A percentile compares a stretch with the other conserved stretches of the same genome.
Evolutionary conservation across 2,329 filamentous ascomycete genomes (phyloP).

Genomic region (Ambrosiella beaveri): DNA sequence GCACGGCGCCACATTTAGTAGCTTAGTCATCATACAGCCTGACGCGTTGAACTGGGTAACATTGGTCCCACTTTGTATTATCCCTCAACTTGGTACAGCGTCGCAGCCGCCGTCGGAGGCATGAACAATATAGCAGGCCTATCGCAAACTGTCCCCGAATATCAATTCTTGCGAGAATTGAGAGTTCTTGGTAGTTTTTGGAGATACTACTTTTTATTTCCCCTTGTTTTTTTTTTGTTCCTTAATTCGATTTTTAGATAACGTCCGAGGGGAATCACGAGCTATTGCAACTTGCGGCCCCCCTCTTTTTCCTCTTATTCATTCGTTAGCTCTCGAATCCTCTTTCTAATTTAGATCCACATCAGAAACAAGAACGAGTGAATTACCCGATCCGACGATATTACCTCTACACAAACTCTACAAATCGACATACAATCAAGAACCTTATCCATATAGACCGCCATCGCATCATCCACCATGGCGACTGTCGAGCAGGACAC

Average conservation of each 20-base stretch:
- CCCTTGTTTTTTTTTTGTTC: not conserved
- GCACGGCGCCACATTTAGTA: not conserved
- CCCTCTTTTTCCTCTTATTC: not conserved
- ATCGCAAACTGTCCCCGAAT: not conserved
- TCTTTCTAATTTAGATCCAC: not conserved
- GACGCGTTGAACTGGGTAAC: not conserved
- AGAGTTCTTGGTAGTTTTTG: not conserved
- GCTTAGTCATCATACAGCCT: not conserved
- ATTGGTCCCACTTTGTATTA: not conserved
- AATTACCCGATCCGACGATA: not conserved
- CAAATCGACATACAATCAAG: not conserved
- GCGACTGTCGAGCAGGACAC: slow-evolving; percentile 66
- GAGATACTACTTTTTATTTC: not conserved
- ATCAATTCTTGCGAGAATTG: not conserved
- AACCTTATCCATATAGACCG: not conserved
- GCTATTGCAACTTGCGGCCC: not conserved
- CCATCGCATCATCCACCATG: slow-evolving; percentile 16
- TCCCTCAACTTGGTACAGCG: not conserved
- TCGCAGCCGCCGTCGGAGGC: not conserved
- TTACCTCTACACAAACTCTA: not conserved
- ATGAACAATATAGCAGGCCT: not conserved
- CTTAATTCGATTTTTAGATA: slow-evolving; percentile 3
- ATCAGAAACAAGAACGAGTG: not conserved
- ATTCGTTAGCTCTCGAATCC: not conserved
- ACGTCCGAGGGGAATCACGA: not conserved